Evolutionary conservation across 306 rosid species (phyloP).

Genomic region (Parietaria judaica): DNA sequence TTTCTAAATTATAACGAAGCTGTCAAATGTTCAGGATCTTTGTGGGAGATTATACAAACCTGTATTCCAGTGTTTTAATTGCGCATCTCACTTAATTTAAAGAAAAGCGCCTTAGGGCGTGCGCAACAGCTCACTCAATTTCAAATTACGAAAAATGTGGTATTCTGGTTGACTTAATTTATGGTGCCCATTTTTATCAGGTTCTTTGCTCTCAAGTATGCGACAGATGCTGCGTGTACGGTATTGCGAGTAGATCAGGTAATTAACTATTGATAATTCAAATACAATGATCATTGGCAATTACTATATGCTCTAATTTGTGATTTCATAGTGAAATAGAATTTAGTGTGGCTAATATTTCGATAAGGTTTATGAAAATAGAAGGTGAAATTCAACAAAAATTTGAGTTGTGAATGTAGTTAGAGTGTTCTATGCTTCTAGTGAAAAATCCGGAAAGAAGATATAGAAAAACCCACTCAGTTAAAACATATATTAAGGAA

Average conservation of each 20-base stretch:
- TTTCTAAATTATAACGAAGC: too few relatives aligned
- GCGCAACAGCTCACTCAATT: neutral
- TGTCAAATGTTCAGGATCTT: too few relatives aligned
- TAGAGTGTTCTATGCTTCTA: too few relatives aligned
- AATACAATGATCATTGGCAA: neutral
- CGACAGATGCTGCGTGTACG: constrained; percentile 95
- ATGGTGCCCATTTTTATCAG: constrained; percentile 24
- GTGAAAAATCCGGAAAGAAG: too few relatives aligned
- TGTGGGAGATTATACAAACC: neutral
- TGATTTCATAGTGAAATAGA: neutral
- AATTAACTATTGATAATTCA: constrained; percentile 3
- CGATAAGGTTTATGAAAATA: neutral
- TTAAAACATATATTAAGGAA: too few relatives aligned
- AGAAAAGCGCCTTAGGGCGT: neutral
- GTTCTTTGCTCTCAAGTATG: constrained; percentile 84
- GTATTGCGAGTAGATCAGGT: constrained; percentile 97
- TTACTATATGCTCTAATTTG: neutral
- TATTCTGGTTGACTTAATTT: constrained; percentile 11
- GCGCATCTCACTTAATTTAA: too few relatives aligned
- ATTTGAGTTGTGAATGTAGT: too few relatives aligned
- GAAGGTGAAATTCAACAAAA: neutral
- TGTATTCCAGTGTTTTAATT: too few relatives aligned
- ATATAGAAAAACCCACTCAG: too few relatives aligned
- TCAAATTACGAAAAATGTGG: neutral
- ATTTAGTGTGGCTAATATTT: neutral